Conservation (phyloP, 768 basidiomycete genomes). For the Pleurotus giganteus region DNA sequence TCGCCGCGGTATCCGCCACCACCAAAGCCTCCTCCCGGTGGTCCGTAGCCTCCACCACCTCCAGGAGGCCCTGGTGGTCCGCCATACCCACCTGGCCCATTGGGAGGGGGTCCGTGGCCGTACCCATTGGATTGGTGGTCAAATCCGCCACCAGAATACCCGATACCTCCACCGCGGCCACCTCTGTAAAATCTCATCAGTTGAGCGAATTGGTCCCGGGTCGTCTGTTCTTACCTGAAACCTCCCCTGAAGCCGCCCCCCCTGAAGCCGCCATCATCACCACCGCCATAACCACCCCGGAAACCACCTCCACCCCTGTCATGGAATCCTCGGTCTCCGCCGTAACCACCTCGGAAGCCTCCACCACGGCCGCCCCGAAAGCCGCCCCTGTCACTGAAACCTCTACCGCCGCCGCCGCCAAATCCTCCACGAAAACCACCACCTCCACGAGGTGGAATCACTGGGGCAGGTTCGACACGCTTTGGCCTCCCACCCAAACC, state of each 20-base stretch:
- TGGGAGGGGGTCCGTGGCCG: conserved; percentile 39
- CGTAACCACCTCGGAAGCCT: conserved; percentile 37
- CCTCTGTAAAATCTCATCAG: conserved; percentile 33
- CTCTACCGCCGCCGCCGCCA: conserved; percentile 38
- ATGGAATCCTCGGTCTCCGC: conserved; percentile 30
- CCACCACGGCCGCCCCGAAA: conserved; percentile 40
- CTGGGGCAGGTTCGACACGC: conserved; percentile 48
- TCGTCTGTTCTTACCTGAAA: conserved; percentile 41
- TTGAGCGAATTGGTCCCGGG: conserved; percentile 13
- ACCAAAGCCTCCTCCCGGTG: conserved; percentile 12
- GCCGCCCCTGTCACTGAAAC: conserved; percentile 46
- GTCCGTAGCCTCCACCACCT: conserved; percentile 12
- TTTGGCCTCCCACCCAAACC: conserved; percentile 99
- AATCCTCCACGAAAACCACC: conserved; percentile 47
- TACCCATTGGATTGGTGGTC: conserved; percentile 53
- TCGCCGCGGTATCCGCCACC: conserved; percentile 66
- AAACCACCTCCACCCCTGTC: conserved; percentile 36
- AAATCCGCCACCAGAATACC: conserved; percentile 63
- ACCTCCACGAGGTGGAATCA: conserved; percentile 30
- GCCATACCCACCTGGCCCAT: conserved; percentile 26
- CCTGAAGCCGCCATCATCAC: conserved; percentile 42
- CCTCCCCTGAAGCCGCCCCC: conserved; percentile 39
- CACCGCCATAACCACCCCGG: conserved; percentile 35
- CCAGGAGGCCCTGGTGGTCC: conserved; percentile 25
- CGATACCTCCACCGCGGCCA: conserved; percentile 72